These are phyloP conservation scores for Leucocoprinus leucothites DNA, from an alignment of 768 basidiomycete genomes.

Conservation along the genomic window DNA sequence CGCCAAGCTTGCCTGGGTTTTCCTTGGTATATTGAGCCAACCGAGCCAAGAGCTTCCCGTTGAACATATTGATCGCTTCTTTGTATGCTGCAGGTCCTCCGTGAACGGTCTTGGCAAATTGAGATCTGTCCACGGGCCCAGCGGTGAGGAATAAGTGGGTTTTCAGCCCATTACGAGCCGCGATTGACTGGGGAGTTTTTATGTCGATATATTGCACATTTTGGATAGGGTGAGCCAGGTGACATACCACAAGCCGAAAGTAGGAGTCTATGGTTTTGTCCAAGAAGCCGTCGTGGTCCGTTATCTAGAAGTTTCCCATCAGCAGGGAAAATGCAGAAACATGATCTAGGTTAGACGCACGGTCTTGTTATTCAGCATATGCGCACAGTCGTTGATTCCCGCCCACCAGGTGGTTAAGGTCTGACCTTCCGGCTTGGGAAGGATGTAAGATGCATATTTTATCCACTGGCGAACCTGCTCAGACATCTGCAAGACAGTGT, in stretches of 20 bases:
- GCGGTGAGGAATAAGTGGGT: constrained; percentile 4
- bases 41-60: not conserved
- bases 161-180: not conserved
- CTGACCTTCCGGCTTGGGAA: not conserved
- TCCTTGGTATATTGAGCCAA: constrained; percentile 4
- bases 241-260: not conserved
- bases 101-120: not conserved
- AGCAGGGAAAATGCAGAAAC: too few relatives aligned
- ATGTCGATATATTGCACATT: not conserved
- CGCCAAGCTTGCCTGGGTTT: not conserved
- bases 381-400: not conserved
- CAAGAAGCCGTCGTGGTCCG: constrained; percentile 1
- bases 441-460: constrained; percentile 3
- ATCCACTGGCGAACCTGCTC: constrained; percentile 6
- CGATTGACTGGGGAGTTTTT: not conserved
- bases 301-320: not conserved
- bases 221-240: too few relatives aligned
- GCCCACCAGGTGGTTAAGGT: constrained; percentile 7
- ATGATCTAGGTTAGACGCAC: not conserved
- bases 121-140: not conserved
- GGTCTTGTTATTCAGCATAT: not conserved
- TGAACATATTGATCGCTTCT: not conserved
- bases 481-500: not conserved
- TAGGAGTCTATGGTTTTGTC: constrained; percentile 2
- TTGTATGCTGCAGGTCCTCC: not conserved